Evolutionary conservation across 345 rosid genomes (phyloP), one percentile per base, ranked within the genome.

Genomic region (Salix koriyanagi): DNA sequence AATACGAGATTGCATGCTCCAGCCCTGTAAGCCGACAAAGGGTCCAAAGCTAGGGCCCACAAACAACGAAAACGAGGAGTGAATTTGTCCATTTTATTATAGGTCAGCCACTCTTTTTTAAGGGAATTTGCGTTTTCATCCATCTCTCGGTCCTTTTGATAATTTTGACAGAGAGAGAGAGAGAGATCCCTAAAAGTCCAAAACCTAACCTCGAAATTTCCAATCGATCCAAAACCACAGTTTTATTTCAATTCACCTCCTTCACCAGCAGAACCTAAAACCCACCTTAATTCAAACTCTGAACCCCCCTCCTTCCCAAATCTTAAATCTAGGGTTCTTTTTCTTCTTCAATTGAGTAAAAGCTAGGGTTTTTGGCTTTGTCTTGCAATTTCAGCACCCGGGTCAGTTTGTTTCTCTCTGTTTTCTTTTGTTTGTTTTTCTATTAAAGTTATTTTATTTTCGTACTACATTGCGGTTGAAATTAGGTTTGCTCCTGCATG

Each of bases 391-490:
- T 71, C 30, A 19, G 68, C 4, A 0, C 52, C 50, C 9, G 21
- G 78, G 72, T 76, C 66, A 50, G 78, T 42, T 76, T 28, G 18
- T 70, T 18, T 18, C 28, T 69, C 56, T 61, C 21, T 13, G 8
- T 39, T 71, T 36, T 30, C 13, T 61, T 21, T 18, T 34, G 7
- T 4, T 32, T 37, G n/a, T 48, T 25, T 11, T 28, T 26, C 23
- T 44, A 5, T 44, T 26, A 0, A 42, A 30, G 34, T 48, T 48
- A n/a, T 50, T 46, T 7, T 48, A 64, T 66, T 48, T 67, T 23
- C 13, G 13, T 58, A 1, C 46, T 54, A 7, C 46, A 65, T 65
- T 75, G 71, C 15, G 13, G n/a, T 36, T 50, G 13, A 5, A 32
- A 48, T 26, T 28, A 19, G 61, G 16, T 39, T 25, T 32, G 56